Percentiles rank a stretch among this genome's conserved stretches.
Evolutionary conservation across 2,329 filamentous ascomycete species (phyloP).

Genomic region (Venturia aucupariae): DNA sequence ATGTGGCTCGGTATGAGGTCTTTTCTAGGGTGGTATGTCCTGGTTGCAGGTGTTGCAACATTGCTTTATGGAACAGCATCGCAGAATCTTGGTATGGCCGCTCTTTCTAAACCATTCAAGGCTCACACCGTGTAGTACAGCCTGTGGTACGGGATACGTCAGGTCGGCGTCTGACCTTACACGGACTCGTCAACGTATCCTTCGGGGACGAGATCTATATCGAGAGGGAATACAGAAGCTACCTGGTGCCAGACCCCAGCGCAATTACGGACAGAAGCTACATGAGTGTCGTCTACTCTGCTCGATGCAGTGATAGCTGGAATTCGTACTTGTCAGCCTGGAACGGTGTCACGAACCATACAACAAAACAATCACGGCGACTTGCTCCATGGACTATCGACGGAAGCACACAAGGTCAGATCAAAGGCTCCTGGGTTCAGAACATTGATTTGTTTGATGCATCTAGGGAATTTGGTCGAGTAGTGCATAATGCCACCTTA

Average conservation of each 20-base stretch:
- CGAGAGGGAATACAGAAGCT: background rate
- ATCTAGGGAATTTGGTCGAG: background rate
- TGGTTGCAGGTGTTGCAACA: background rate
- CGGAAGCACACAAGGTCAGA: background rate
- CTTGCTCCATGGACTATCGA: background rate
- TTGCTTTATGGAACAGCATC: background rate
- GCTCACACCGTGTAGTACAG: background rate
- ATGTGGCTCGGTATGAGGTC: background rate
- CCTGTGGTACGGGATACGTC: background rate
- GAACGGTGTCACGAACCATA: background rate
- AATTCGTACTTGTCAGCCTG: background rate
- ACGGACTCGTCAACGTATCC: background rate
- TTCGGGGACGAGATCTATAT: background rate
- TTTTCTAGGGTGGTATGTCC: background rate
- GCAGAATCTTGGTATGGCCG: background rate
- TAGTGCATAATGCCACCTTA: background rate
- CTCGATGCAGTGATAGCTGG: slow-evolving; percentile 1
- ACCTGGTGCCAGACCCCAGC: background rate
- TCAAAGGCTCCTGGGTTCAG: background rate
- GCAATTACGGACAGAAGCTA: background rate
- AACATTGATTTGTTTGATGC: background rate
- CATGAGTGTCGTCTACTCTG: background rate
- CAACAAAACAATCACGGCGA: background rate
- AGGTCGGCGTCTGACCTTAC: background rate
- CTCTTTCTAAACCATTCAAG: background rate